Conservation (phyloP, 2,329 filamentous ascomycete species). For the Setomelanomma holmii region DNA sequence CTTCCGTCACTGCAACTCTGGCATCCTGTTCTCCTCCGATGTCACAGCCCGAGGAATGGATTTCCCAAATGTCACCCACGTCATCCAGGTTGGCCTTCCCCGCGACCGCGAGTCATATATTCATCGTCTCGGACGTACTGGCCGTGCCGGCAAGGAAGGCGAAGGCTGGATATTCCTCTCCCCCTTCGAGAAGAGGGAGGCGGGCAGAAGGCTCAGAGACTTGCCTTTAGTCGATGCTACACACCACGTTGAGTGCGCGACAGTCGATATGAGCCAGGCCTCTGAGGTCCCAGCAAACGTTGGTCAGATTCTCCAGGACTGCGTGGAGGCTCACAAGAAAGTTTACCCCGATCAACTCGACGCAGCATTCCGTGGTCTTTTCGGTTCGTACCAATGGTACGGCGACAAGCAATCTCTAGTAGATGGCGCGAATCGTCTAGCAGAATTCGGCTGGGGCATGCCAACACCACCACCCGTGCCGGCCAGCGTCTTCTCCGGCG, state of each 20-base stretch:
- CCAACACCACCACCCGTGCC: slow-evolving; percentile 49
- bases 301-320: slow-evolving; percentile 54
- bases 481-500: slow-evolving; percentile 21
- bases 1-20: slow-evolving; percentile 72
- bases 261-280: slow-evolving; percentile 53
- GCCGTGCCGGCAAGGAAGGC: slow-evolving; percentile 74
- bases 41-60: slow-evolving; percentile 62
- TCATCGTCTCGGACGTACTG: slow-evolving; percentile 60
- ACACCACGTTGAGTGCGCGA: slow-evolving; percentile 59
- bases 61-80: slow-evolving; percentile 61
- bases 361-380: slow-evolving; percentile 63
- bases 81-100: slow-evolving; percentile 59
- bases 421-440: slow-evolving; percentile 54
- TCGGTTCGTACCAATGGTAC: slow-evolving; percentile 60
- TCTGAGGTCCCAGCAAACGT: slow-evolving; percentile 51
- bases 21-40: slow-evolving; percentile 59
- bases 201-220: slow-evolving; percentile 61
- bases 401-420: slow-evolving; percentile 51
- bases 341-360: slow-evolving; percentile 54
- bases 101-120: slow-evolving; percentile 57
- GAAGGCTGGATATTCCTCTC: slow-evolving; percentile 73
- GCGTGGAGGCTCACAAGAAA: slow-evolving; percentile 53
- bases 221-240: slow-evolving; percentile 67
- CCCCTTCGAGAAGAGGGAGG: slow-evolving; percentile 58
- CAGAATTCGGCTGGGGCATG: slow-evolving; percentile 58